Conservation (phyloP, 148 eudicot genomes). For the Chenopodium quinoa region DNA sequence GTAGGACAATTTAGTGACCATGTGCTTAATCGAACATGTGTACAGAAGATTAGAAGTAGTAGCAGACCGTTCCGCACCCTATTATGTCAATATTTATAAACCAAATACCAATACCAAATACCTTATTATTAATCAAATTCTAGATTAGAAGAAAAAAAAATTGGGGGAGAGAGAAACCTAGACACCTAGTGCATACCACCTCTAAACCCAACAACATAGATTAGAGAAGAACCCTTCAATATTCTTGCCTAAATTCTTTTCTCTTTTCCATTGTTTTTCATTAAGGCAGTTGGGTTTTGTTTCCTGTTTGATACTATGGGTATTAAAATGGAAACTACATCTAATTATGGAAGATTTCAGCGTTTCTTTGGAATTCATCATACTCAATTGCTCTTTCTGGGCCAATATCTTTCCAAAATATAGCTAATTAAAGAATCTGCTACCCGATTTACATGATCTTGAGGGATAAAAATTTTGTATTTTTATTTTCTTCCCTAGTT, state of each 20-base stretch:
- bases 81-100: too few relatives aligned
- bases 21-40: too few relatives aligned
- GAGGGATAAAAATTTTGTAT: not conserved
- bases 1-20: too few relatives aligned
- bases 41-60: too few relatives aligned
- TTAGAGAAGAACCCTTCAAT: too few relatives aligned
- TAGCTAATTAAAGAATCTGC: conserved; percentile 8
- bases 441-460: conserved; percentile 18
- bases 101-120: too few relatives aligned
- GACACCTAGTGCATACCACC: too few relatives aligned
- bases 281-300: not conserved
- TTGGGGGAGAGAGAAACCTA: not conserved
- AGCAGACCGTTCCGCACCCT: too few relatives aligned
- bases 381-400: conserved; percentile 11
- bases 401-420: not conserved
- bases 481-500: conserved; percentile 2
- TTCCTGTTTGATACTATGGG: not conserved
- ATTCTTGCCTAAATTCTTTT: too few relatives aligned
- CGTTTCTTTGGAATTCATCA: conserved; percentile 20
- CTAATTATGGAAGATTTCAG: conserved; percentile 23
- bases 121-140: too few relatives aligned
- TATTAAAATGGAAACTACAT: conserved; percentile 16
- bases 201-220: too few relatives aligned
- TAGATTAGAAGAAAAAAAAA: not conserved
- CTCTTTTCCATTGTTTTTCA: too few relatives aligned